phyloP scores from a whole-genome alignment of 169 alveolate genomes.

The Eimeria necatrix region DNA sequence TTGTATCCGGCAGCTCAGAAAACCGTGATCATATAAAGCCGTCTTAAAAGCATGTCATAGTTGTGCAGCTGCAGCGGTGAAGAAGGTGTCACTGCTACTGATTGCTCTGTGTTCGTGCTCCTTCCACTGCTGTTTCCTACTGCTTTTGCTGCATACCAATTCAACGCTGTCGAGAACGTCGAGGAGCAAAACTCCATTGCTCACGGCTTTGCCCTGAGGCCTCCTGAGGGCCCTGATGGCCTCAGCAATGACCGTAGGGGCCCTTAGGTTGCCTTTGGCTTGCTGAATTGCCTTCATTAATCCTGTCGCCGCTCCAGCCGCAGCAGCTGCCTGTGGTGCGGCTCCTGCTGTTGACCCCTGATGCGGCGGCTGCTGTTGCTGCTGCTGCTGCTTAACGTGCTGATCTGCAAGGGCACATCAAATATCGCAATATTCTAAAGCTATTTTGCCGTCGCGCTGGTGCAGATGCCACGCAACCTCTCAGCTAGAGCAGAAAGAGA shows the following conservation, averaged over 20 bases:
- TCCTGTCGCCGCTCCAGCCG: not conserved
- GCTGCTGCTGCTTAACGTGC: conserved; percentile 36
- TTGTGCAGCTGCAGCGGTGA: too few relatives aligned
- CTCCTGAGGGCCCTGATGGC: conserved; percentile 53
- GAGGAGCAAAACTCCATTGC: conserved; percentile 53
- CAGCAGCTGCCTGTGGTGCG: not conserved
- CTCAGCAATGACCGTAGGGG: conserved; percentile 66
- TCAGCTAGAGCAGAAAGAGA: too few relatives aligned
- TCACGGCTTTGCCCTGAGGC: conserved; percentile 4
- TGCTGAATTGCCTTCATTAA: conserved; percentile 19
- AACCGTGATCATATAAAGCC: too few relatives aligned
- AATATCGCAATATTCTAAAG: not conserved
- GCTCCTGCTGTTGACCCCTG: not conserved
- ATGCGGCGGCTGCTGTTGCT: not conserved
- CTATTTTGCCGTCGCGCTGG: too few relatives aligned
- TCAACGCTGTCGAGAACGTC: conserved; percentile 66
- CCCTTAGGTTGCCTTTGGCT: conserved; percentile 60
- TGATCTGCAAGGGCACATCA: conserved; percentile 31
- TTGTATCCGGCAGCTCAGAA: too few relatives aligned
- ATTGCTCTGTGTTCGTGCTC: too few relatives aligned
- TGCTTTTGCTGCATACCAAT: conserved; percentile 47
- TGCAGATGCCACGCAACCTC: too few relatives aligned
- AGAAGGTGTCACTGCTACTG: too few relatives aligned
- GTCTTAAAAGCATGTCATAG: too few relatives aligned
- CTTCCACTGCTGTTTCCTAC: not conserved